A percentile compares a stretch with the other conserved stretches of the same genome.
These are phyloP conservation scores for Talaromyces proteolyticus DNA, from an alignment of 495 filamentous ascomycete genomes.

Conservation along the genomic window DNA sequence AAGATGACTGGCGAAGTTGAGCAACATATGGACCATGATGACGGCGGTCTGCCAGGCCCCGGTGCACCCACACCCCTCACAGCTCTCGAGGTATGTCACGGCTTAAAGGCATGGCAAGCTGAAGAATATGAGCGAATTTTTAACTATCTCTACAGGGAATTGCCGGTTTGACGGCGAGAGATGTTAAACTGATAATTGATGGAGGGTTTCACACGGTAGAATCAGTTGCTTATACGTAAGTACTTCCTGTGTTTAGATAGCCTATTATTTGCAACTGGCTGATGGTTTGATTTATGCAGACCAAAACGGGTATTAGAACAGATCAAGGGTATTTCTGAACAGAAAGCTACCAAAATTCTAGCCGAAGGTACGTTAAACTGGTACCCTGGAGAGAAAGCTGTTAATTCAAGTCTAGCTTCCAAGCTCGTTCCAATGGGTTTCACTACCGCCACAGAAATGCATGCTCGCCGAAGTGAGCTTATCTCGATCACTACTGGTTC, in stretches of 20 bases:
- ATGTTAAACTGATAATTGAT: slow-evolving; percentile 88
- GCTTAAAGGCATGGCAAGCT: too few species aligned
- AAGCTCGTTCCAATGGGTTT: slow-evolving; percentile 98
- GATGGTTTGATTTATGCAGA: slow-evolving; percentile 25
- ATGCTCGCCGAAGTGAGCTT: slow-evolving; percentile 87
- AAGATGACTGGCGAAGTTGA: slow-evolving; percentile 55
- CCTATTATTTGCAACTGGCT: neutral
- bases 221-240: slow-evolving; percentile 83
- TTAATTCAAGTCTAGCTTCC: slow-evolving; percentile 59
- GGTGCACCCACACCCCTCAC: slow-evolving; percentile 90
- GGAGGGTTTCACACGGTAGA: slow-evolving; percentile 94
- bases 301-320: slow-evolving; percentile 81
- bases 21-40: slow-evolving; percentile 56
- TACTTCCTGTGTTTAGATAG: slow-evolving; percentile 6
- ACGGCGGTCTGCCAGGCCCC: slow-evolving; percentile 64
- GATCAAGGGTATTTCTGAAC: slow-evolving; percentile 95
- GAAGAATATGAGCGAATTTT: too few species aligned
- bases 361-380: slow-evolving; percentile 61
- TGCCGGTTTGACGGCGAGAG: slow-evolving; percentile 82
- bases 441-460: slow-evolving; percentile 99
- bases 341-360: slow-evolving; percentile 91
- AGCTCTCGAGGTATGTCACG: slow-evolving; percentile 78
- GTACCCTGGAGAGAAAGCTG: too few species aligned
- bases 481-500: slow-evolving; percentile 98
- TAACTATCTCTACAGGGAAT: slow-evolving; percentile 49